A percentile compares a stretch with the other conserved stretches of the same genome.
phyloP scores from a whole-genome alignment of 805 yeast species.

The Spathaspora girioi region DNA sequence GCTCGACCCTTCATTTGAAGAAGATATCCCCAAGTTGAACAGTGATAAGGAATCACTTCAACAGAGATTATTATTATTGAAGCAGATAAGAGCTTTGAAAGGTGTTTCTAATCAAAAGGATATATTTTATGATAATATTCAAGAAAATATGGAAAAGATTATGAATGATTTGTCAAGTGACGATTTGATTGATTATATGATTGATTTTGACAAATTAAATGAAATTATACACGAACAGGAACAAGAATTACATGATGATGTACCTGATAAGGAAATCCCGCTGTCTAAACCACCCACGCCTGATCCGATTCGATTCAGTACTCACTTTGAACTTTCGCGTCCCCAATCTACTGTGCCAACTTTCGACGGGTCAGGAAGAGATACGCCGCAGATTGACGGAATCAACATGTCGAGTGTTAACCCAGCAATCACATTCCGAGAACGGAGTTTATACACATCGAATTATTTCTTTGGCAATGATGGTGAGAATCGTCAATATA shows the following conservation, averaged over 20 bases:
- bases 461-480: slow-evolving; percentile 62
- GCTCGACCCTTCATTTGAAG: slow-evolving; percentile 68
- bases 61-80: slow-evolving; percentile 30
- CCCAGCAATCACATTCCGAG: slow-evolving; percentile 54
- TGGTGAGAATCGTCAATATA: slow-evolving; percentile 38
- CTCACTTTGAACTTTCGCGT: slow-evolving; percentile 4
- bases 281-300: neutral
- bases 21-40: slow-evolving; percentile 37
- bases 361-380: slow-evolving; percentile 38
- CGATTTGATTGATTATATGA: slow-evolving; percentile 13
- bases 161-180: slow-evolving; percentile 26
- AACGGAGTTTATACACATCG: slow-evolving; percentile 58
- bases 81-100: slow-evolving; percentile 26
- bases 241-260: slow-evolving; percentile 6
- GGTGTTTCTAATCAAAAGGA: slow-evolving; percentile 14
- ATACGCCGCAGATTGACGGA: slow-evolving; percentile 43
- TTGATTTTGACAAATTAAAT: slow-evolving; percentile 14
- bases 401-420: slow-evolving; percentile 46
- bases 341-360: slow-evolving; percentile 14
- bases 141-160: slow-evolving; percentile 31
- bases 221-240: slow-evolving; percentile 24
- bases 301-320: neutral
- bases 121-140: slow-evolving; percentile 24
- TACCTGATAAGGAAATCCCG: slow-evolving; percentile 10
- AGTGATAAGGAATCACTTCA: slow-evolving; percentile 30